Evolutionary conservation across 495 filamentous ascomycete species (phyloP), one percentile per base, ranked within the genome.

Genomic region (Penicillium ochrochloron): DNA sequence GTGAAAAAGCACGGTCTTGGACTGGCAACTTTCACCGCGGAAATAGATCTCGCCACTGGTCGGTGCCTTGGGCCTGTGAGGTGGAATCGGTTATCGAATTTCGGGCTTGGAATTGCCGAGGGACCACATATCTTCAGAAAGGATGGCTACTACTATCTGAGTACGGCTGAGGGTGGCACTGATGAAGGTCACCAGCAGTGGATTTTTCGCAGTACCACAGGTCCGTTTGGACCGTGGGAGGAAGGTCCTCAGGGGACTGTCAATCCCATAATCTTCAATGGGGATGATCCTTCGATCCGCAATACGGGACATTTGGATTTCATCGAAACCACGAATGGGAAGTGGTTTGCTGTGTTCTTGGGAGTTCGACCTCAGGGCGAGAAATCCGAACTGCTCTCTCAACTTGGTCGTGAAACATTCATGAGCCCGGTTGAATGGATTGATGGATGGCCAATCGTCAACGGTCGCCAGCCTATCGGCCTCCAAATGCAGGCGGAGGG

Each of bases 231-330:
- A 8, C 42, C 42, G 4, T 46, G 42, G 42, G 35, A 39, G 35
- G 35, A 39, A 39, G 35, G 35, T 39, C 35, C 35, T 4, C 3
- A 39, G 35, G 35, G 35, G 3, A 39, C 35, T 4, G 35, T 39
- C 2, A 46, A 46, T 10, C 42, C 42, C 0, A 7, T 46, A 11
- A n/a, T 46, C 5, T 21, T 19, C 42, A 46, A 21, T 10, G 17
- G n/a, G 5, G 9, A n/a, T 8, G 19, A 46, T 46, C 42, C 5
- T 21, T n/a, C 17, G 9, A 21, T 46, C 5, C 42, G 19, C 4
- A 46, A 46, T 17, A 46, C 42, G 19, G 42, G 42, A 46, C 42
- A 46, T 46, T n/a, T 21, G 19, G 42, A 46, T 21, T 46, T 46
- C 19, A 21, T 46, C 42, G 42, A 46, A 21, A 21, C 17, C 1